These are phyloP conservation scores for Coprinellus aureogranulatus DNA, from an alignment of 768 basidiomycete genomes.

Conservation along the genomic window DNA sequence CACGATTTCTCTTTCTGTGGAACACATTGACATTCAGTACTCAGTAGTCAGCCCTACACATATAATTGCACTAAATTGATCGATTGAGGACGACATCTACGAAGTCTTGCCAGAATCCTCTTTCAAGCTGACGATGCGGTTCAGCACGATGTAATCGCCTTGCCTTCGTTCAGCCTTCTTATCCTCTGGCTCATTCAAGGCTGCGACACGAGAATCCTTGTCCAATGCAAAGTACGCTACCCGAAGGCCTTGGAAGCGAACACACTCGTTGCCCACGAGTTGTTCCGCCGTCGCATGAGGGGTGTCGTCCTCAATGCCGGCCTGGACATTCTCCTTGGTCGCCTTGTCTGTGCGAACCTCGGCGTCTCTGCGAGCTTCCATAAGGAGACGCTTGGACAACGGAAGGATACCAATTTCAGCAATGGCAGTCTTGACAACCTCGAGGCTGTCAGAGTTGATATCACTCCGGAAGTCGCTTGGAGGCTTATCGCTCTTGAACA, in stretches of 20 bases:
- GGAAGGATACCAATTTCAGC: conserved; percentile 88
- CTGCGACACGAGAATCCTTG: conserved; percentile 71
- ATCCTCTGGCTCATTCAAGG: conserved; percentile 54
- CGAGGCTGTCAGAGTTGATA: conserved; percentile 77
- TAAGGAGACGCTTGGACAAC: conserved; percentile 66
- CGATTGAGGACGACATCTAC: conserved; percentile 12
- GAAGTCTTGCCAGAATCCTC: conserved; percentile 81
- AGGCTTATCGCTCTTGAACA: conserved; percentile 95
- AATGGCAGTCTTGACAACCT: conserved; percentile 77
- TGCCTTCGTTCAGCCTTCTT: conserved; percentile 45
- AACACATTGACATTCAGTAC: too few relatives aligned
- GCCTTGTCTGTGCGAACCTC: conserved; percentile 61
- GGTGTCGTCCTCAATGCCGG: conserved; percentile 44
- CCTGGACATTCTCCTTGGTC: conserved; percentile 41
- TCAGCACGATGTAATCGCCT: conserved; percentile 82
- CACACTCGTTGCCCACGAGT: conserved; percentile 85
- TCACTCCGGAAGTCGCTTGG: conserved; percentile 79
- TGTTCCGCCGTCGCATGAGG: conserved; percentile 76
- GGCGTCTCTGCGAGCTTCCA: conserved; percentile 65
- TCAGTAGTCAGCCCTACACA: neutral
- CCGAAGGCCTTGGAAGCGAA: conserved; percentile 95
- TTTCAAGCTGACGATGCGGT: conserved; percentile 91
- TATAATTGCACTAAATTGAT: neutral
- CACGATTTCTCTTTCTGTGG: conserved; percentile 8
- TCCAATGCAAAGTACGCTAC: conserved; percentile 95